Evolutionary conservation across 1,284 basidiomycete species (phyloP).

Genomic region (Ceratobasidium sp.): DNA sequence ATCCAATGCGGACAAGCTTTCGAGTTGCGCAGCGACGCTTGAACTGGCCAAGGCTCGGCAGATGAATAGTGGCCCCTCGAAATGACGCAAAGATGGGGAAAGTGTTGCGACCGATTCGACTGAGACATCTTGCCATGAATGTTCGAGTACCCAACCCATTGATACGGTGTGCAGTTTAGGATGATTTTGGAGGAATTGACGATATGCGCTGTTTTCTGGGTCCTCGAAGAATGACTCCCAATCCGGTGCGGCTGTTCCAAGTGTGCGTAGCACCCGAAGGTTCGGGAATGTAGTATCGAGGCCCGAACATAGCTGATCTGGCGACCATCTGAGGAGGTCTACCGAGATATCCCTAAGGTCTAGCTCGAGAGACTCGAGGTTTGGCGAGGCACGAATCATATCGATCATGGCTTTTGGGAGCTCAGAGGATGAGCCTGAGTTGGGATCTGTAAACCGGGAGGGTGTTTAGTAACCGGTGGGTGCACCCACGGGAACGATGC

Average conservation of each 20-base stretch:
- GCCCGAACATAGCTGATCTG: conserved; percentile 4
- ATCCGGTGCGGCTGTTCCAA: neutral
- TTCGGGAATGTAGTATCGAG: conserved; percentile 1
- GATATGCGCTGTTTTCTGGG: neutral
- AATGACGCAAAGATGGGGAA: conserved; percentile 20
- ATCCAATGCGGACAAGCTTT: conserved; percentile 23
- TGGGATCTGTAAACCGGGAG: neutral
- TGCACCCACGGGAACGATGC: too few relatives aligned
- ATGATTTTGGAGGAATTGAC: neutral
- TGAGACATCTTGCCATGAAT: neutral
- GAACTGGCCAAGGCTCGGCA: conserved; percentile 9
- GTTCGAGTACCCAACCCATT: conserved; percentile 13
- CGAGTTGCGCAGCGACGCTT: conserved; percentile 1
- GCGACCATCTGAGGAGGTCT: conserved; percentile 14
- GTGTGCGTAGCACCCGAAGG: neutral
- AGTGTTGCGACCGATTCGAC: conserved; percentile 6
- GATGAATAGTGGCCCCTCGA: conserved; percentile 33
- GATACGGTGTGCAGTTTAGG: conserved; percentile 14
- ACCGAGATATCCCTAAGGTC: neutral
- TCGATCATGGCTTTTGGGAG: conserved; percentile 1
- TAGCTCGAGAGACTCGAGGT: conserved; percentile 23
- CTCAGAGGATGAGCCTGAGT: neutral
- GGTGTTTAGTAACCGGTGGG: too few relatives aligned
- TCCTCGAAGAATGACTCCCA: conserved; percentile 24
- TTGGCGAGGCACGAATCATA: conserved; percentile 23